phyloP scores from a whole-genome alignment of 805 yeast species.

The Groenewaldozyma salmanticensis region DNA sequence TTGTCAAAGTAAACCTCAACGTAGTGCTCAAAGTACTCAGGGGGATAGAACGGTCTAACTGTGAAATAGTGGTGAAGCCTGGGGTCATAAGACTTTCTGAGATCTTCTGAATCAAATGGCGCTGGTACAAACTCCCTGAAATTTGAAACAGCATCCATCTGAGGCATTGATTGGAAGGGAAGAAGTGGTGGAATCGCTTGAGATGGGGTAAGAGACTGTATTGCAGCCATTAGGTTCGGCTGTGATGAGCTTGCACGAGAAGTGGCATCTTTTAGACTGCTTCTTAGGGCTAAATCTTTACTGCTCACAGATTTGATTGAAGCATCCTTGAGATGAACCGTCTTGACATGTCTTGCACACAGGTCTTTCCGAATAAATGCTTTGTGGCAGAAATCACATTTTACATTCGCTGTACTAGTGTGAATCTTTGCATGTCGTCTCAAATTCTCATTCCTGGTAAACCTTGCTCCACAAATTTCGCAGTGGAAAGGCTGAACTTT shows the following conservation, averaged over 20 bases:
- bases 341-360: not conserved
- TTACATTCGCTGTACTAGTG: not conserved
- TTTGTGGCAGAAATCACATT: not conserved
- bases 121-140: not conserved
- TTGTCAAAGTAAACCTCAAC: not conserved
- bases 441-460: not conserved
- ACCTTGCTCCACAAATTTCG: not conserved
- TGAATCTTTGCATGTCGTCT: not conserved
- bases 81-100: not conserved
- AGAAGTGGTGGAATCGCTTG: not conserved
- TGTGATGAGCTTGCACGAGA: too few relatives aligned
- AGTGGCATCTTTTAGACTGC: too few relatives aligned
- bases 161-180: not conserved
- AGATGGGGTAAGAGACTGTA: not conserved
- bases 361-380: conserved; percentile 1
- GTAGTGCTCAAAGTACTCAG: conserved; percentile 1
- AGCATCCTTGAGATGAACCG: not conserved
- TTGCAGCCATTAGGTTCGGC: not conserved
- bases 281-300: too few relatives aligned
- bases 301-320: too few relatives aligned
- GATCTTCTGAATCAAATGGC: conserved; percentile 1
- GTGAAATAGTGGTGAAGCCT: conserved; percentile 1
- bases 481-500: conserved; percentile 1
- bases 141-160: not conserved
- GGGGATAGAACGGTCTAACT: conserved; percentile 1